Evolutionary conservation across 2,329 filamentous ascomycete species (phyloP).

Genomic region (Pseudogymnoascus destructans): DNA sequence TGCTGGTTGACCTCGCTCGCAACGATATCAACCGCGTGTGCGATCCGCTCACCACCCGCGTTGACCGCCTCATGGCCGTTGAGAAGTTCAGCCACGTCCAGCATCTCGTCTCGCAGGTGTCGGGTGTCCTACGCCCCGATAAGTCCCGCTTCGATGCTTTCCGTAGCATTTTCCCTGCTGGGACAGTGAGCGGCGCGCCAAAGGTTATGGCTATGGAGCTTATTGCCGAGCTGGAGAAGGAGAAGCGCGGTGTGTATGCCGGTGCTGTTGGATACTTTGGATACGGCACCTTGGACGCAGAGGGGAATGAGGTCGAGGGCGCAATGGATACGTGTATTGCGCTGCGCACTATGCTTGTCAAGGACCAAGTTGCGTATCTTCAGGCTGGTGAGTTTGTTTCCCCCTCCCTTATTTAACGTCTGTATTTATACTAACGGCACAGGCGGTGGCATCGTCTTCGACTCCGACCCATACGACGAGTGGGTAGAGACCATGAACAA

Average conservation of each 20-base stretch:
- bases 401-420: neutral
- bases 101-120: conserved; percentile 92
- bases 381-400: conserved; percentile 47
- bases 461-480: conserved; percentile 82
- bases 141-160: conserved; percentile 93
- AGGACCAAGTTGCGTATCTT: conserved; percentile 81
- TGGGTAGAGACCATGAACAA: conserved; percentile 98
- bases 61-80: conserved; percentile 88
- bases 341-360: conserved; percentile 80
- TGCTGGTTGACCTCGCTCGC: conserved; percentile 89
- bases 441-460: conserved; percentile 85
- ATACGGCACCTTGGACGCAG: conserved; percentile 57
- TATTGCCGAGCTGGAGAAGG: conserved; percentile 83
- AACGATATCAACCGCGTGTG: conserved; percentile 96
- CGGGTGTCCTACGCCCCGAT: conserved; percentile 67
- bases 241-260: conserved; percentile 92
- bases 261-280: conserved; percentile 96
- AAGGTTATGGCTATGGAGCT: conserved; percentile 97
- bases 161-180: conserved; percentile 90
- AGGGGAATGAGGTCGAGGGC: conserved; percentile 54
- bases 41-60: conserved; percentile 76
- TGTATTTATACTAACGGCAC: conserved; percentile 8
- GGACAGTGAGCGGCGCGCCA: conserved; percentile 87
- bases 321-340: conserved; percentile 80
- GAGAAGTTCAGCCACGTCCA: conserved; percentile 95